Conservation (phyloP, 371 early-diverging fungal species). For the Mucor irregularis region DNA sequence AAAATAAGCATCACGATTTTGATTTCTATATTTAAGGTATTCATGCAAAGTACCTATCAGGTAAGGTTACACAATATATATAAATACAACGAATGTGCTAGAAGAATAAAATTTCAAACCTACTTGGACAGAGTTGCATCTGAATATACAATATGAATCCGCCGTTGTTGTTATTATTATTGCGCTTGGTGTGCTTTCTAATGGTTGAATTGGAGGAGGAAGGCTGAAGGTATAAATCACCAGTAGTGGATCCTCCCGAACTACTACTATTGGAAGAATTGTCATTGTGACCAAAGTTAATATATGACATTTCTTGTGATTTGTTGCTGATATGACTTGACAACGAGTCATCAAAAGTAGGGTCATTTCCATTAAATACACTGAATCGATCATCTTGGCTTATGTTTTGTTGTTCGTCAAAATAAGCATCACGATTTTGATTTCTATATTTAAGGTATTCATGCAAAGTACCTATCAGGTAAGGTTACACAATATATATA, state of each 20-base stretch:
- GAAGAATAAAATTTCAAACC: background rate
- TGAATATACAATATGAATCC: slow-evolving; percentile 66
- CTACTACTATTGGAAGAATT: background rate
- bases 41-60: slow-evolving; percentile 45
- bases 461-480: slow-evolving; percentile 42
- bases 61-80: background rate
- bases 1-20: background rate
- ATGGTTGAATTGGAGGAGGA: background rate
- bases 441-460: slow-evolving; percentile 46
- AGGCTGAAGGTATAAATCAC: background rate
- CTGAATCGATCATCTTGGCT: background rate
- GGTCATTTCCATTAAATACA: slow-evolving; percentile 18
- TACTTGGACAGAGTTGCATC: slow-evolving; percentile 85
- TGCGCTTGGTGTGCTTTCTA: no score
- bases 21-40: slow-evolving; percentile 39
- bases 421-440: background rate
- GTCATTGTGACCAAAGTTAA: slow-evolving; percentile 5
- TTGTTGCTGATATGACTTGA: no score
- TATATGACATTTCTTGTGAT: slow-evolving; percentile 10
- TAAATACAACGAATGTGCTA: background rate
- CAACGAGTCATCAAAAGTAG: slow-evolving; percentile 12
- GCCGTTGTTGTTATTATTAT: no score
- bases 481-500: background rate
- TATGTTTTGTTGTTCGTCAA: slow-evolving; percentile 45
- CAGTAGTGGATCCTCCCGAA: background rate